Base-by-base conservation (phyloP, 495 filamentous ascomycete genomes). In the Penicillium diatomitis region DNA sequence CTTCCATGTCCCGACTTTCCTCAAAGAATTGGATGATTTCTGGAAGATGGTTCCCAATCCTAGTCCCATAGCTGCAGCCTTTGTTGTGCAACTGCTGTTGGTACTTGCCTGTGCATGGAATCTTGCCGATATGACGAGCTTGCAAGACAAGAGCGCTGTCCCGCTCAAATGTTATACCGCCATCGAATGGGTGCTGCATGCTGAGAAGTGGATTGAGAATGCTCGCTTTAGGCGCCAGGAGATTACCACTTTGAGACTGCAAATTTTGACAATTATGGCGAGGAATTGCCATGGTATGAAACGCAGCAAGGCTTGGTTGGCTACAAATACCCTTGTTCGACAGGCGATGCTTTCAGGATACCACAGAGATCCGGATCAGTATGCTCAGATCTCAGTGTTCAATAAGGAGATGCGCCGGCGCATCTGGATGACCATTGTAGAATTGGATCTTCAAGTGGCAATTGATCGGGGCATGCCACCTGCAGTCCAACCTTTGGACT, bases 351-450 rank as follows among this genome's bases (percentile, higher is more conserved):
- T 73, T 48, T 70, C 77, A 48, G 77, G 77, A 0, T 80, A 78
- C 39, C 78, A 81, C 47, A 69, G 78, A 12, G 76, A 81, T 47
- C 70, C 78, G 5, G 70, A 63, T 41, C 56, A 73, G 38, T 79
- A 78, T 48, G 57, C 69, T 4, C 66, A 65, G 27, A 78, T 86
- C 37, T 73, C 77, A 0, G 62, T 71, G 0, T 76, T 83, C 31
- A 68, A 71, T 9, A 73, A 78, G 41, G 84, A 88, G 62, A 78
- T 85, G 70, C 74, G 83, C n/a, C 65, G 83, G 39, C 71, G 84
- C 20, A 67, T 88, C 8, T 87, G 83, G 83, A 76, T 73, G n/a
- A 82, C 80, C 1, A 77, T 84, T 10, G 48, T 85, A 32, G 82
- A 85, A 59, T 64, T 84, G 5, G 68, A 74, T 28, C 55, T 84